Base-by-base conservation (phyloP, 2,329 filamentous ascomycete species). In the Arthrobotrys sinensis region DNA sequence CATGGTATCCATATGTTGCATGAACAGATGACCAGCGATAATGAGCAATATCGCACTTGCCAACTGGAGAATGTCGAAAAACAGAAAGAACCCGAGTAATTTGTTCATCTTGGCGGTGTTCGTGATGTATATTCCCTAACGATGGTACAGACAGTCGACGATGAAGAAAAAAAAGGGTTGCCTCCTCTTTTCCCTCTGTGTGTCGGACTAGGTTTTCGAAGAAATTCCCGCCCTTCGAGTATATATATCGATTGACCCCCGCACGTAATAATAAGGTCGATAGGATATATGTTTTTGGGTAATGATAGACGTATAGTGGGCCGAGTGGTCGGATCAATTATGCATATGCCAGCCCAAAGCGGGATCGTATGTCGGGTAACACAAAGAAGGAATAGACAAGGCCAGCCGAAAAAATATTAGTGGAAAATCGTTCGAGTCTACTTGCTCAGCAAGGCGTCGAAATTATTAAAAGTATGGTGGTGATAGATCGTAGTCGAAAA, bases 31-130 rank as follows among this genome's bases (percentile, higher is more conserved):
- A n/a, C 87, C 86, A 81, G 88, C 88, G 78, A 86, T 85, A 48
- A 89, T 82, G 76, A 90, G 83, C 28, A 89, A 82, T 71, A 84
- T 86, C 80, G 88, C 88, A 16, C 86, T 86, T 68, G 83, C 83
- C 40, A 88, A 84, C 82, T 89, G 89, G 80, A 89, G 82, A 55
- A 88, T 80, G 82, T 89, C 87, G 77, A 86, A 83, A 50, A 83
- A 83, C 72, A 89, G 81, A 82, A 87, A 90, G 46, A 72, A 57
- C 34, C 68, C 67, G 62, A 78, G 60, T 72, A 78, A 43, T 21
- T 62, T 78, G 46, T 78, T 78, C 75, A 78, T 78, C 67, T 71
- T 77, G 73, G 66, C 73, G 66, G 65, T 64, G 32, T 50, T 64
- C 45, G 57, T 55, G 50, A 40, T 67, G 50, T 43, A 34, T 40